A percentile compares a stretch with the other conserved stretches of the same genome.
phyloP scores from a whole-genome alignment of 2,329 filamentous ascomycete species.

The Xylaria sp. region DNA sequence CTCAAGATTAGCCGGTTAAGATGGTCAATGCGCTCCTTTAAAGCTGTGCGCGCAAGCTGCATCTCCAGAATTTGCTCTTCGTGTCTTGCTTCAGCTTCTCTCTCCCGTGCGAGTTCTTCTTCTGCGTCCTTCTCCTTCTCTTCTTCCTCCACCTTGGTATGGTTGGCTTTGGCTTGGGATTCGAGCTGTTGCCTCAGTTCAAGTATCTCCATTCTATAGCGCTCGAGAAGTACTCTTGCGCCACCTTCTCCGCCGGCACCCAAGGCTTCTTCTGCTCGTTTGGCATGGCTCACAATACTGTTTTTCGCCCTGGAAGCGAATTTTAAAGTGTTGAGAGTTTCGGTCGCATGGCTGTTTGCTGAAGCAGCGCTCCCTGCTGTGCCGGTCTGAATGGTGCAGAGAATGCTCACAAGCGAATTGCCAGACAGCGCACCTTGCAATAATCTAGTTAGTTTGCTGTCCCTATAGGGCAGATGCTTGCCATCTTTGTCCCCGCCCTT shows the following conservation, averaged over 20 bases:
- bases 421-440: slow-evolving; percentile 93
- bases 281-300: slow-evolving; percentile 96
- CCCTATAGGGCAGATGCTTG: slow-evolving; percentile 94
- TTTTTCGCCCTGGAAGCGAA: slow-evolving; percentile 98
- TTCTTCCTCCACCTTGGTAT: slow-evolving; percentile 70
- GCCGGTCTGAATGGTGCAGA: slow-evolving; percentile 96
- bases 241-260: slow-evolving; percentile 84
- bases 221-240: slow-evolving; percentile 86
- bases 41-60: slow-evolving; percentile 92
- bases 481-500: slow-evolving; percentile 81
- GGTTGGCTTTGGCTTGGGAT: slow-evolving; percentile 77
- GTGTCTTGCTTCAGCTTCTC: slow-evolving; percentile 85
- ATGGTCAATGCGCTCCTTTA: slow-evolving; percentile 98
- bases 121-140: slow-evolving; percentile 72
- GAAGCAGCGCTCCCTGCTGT: slow-evolving; percentile 76
- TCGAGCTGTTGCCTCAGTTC: slow-evolving; percentile 85
- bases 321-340: slow-evolving; percentile 95
- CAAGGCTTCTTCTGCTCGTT: slow-evolving; percentile 90
- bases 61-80: slow-evolving; percentile 99
- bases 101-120: slow-evolving; percentile 77
- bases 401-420: slow-evolving; percentile 93
- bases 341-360: slow-evolving; percentile 79
- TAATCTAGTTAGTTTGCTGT: slow-evolving; percentile 95
- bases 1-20: slow-evolving; percentile 94
- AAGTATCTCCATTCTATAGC: slow-evolving; percentile 92